Evolutionary conservation across 2,329 filamentous ascomycete species (phyloP), one percentile per base, ranked within the genome.

Genomic region (Colletotrichum cordylinicola): DNA sequence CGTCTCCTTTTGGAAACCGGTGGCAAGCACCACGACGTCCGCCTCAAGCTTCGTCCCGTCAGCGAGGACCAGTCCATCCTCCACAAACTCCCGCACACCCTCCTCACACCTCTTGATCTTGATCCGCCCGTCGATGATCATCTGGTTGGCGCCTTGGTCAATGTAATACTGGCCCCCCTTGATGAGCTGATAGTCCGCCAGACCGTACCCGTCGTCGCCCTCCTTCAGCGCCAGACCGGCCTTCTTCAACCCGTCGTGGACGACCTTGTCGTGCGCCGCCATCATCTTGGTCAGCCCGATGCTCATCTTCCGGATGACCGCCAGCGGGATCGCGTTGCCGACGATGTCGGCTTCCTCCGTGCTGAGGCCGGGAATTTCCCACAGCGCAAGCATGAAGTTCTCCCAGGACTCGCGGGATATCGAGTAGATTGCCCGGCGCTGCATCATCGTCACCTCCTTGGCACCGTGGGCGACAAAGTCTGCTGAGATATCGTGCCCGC

Each of bases 281-380:
- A 88, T 86, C 21, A 81, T 79, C 29, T 84, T 81, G 4, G 88
- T 89, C 35, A 84, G 79, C 37, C 83, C 82, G 13, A 87, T 82
- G 71, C 84, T 83, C 24, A 90, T 80, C 0, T 86, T 86, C 33
- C 89, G 86, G 71, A 86, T 83, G 3, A 91, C 84, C 0, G 87
- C 85, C 67, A 85, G 84, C 5, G 89, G 88, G 4, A 89, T 80
- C 60, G 84, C 86, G 77, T 89, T 86, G 37, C 82, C 81, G 21
- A 86, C 85, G 4, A 90, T 80, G 74, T 91, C 90, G 8, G 87
- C 87, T 76, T 90, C 87, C 77, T 89, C 88, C 2, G 85, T 88
- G 5, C 87, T 85, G 4, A 87, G 85, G 2, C 86, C 87, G 12
- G 71, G 67, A 15, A 77, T 78, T 18, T 78, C 77, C 37, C 79